Base-by-base conservation (phyloP, 2,329 filamentous ascomycete genomes). In the Pseudogymnoascus sp. region DNA sequence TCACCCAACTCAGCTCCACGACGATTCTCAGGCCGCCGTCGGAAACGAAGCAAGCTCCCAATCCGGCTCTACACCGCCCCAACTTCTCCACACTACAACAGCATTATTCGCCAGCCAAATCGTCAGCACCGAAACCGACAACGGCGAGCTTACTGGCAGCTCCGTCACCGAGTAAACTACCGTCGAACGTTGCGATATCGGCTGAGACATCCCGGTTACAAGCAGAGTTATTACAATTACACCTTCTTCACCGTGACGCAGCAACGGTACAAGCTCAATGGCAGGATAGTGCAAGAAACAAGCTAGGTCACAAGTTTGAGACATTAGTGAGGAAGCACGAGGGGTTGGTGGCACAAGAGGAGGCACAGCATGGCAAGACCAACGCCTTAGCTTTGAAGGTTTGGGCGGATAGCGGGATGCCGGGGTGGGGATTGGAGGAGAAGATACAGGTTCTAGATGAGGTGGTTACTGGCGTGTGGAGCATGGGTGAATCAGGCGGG, bases 81-180 rank as follows among this genome's bases (percentile, higher is more conserved):
- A 65, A 69, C 10, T 89, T 89, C 74, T 83, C 79, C 60, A 87
- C 83, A 0, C 80, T 84, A 41, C 86, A 89, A 68, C 86, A 89
- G 68, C 85, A 89, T 75, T 89, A 84, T 76, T 87, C 84, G 28
- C 87, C 87, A 0, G 83, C 83, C 51, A 88, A 88, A 70, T 79
- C 78, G 3, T 76, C 79, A 7, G 80, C 82, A 0, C 84, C 86
- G 0, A 90, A 89, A 66, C 84, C 86, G 4, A 77, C 84, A n/a
- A 83, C 83, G 0, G 77, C 84, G 13, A 78, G 80, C 43, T 81
- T 79, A 74, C 80, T 87, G 51, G 83, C 83, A 16, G 83, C 85
- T 0, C 82, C 85, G 0, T 84, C 84, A 2, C 85, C 86, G 0
- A 84, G 83, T 31, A 86, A 87, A 69, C 79, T 84, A 2, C 83